Evolutionary conservation across 2,329 filamentous ascomycete species (phyloP).

Genomic region (Colletotrichum sp.): DNA sequence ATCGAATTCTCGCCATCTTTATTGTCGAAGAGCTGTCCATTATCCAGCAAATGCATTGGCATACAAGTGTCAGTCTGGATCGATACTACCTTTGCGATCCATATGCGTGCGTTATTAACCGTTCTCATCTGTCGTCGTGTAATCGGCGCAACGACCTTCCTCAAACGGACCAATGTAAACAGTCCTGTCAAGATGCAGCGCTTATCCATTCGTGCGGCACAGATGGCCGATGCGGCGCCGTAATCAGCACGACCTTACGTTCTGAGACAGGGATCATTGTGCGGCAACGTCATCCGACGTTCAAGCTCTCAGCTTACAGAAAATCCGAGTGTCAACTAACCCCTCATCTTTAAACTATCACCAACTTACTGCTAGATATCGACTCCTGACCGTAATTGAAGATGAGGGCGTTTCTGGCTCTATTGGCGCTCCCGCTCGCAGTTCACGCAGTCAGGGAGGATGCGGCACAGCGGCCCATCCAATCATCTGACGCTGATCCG

Average conservation of each 20-base stretch:
- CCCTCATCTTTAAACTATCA: neutral
- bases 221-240: neutral
- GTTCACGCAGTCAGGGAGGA: neutral
- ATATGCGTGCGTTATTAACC: neutral
- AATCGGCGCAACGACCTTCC: neutral
- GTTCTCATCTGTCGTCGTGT: too few species aligned
- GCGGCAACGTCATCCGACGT: neutral
- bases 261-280: neutral
- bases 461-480: neutral
- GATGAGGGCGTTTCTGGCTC: neutral
- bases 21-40: neutral
- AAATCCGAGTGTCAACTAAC: neutral
- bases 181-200: neutral
- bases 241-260: neutral
- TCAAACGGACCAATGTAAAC: neutral
- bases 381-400: accelerated
- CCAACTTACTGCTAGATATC: neutral
- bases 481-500: neutral
- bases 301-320: neutral
- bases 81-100: neutral
- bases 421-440: neutral
- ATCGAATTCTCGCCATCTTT: neutral
- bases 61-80: neutral
- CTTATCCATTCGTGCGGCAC: neutral
- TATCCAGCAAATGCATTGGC: neutral